phyloP scores from a whole-genome alignment of 805 yeast genomes.

The Hanseniaspora thailandica region DNA sequence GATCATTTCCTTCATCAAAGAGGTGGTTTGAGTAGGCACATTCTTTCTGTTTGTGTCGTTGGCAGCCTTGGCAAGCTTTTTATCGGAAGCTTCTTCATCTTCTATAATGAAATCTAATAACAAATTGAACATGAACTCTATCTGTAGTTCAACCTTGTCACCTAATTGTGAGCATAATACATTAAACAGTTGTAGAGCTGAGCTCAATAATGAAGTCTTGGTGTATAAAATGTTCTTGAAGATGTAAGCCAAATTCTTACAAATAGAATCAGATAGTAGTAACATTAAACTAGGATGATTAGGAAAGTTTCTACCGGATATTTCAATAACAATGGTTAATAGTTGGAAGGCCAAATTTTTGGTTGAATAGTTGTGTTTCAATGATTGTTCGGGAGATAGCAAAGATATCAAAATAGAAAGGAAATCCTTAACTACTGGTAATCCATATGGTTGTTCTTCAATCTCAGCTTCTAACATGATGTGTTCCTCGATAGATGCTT shows the following conservation, averaged over 20 bases:
- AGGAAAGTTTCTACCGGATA: constrained; percentile 53
- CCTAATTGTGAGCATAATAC: constrained; percentile 61
- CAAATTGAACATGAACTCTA: constrained; percentile 57
- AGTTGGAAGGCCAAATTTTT: constrained; percentile 71
- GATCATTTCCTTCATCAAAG: constrained; percentile 61
- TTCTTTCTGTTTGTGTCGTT: constrained; percentile 16
- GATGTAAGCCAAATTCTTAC: constrained; percentile 71
- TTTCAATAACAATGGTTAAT: constrained; percentile 68
- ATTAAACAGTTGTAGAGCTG: constrained; percentile 63
- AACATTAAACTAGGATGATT: constrained; percentile 54
- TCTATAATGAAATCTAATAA: constrained; percentile 46
- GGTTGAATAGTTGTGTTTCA: constrained; percentile 77
- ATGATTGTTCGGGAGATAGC: constrained; percentile 69
- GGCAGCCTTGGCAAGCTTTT: constrained; percentile 13
- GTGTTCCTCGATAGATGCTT: constrained; percentile 2
- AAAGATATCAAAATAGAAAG: constrained; percentile 65
- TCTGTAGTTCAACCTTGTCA: constrained; percentile 58
- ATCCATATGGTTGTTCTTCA: constrained; percentile 37
- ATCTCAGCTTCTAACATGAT: constrained; percentile 9
- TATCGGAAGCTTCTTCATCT: background rate
- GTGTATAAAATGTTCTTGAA: constrained; percentile 51
- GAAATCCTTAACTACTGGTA: constrained; percentile 65
- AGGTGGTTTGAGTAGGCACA: constrained; percentile 17
- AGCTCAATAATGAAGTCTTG: constrained; percentile 58
- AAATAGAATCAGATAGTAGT: constrained; percentile 66